Percentiles rank a stretch among this genome's conserved stretches.
Evolutionary conservation across 2,329 filamentous ascomycete species (phyloP).

Genomic region (Cladosporium sp.): DNA sequence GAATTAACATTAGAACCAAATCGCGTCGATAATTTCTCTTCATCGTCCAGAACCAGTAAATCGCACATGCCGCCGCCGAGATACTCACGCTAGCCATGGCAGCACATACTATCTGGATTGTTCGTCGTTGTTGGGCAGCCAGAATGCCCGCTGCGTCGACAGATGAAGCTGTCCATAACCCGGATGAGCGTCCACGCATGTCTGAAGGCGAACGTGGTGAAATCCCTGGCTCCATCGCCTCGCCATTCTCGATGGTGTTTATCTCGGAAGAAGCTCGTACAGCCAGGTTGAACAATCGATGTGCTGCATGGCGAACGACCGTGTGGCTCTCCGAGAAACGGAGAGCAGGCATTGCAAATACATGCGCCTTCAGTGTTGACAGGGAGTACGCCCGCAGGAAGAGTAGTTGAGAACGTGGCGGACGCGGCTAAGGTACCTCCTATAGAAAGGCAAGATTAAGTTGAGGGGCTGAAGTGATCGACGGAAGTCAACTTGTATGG

Average conservation of each 20-base stretch:
- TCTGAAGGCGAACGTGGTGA: not conserved
- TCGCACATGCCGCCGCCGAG: conserved; percentile 50
- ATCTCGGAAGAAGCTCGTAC: not conserved
- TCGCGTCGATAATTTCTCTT: conserved; percentile 69
- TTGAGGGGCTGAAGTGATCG: conserved; percentile 13
- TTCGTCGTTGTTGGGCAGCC: conserved; percentile 12
- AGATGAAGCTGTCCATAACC: conserved; percentile 4
- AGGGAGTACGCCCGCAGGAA: not conserved
- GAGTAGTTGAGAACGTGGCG: not conserved
- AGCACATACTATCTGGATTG: conserved; percentile 33
- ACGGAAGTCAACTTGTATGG: conserved; percentile 3
- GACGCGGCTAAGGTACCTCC: conserved; percentile 1
- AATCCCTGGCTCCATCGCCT: too few species aligned
- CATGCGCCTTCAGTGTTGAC: not conserved
- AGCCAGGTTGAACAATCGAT: not conserved
- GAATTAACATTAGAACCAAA: conserved; percentile 69
- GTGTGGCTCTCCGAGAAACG: not conserved
- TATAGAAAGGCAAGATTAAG: conserved; percentile 9
- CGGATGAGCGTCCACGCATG: not conserved
- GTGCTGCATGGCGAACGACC: not conserved
- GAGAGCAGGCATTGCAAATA: conserved; percentile 7
- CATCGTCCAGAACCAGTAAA: conserved; percentile 74
- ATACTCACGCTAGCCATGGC: conserved; percentile 50
- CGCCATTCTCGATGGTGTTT: not conserved
- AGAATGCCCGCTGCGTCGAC: conserved; percentile 18